phyloP scores from a whole-genome alignment of 1,284 basidiomycete species.

The Sphaerobolus stellatus region DNA sequence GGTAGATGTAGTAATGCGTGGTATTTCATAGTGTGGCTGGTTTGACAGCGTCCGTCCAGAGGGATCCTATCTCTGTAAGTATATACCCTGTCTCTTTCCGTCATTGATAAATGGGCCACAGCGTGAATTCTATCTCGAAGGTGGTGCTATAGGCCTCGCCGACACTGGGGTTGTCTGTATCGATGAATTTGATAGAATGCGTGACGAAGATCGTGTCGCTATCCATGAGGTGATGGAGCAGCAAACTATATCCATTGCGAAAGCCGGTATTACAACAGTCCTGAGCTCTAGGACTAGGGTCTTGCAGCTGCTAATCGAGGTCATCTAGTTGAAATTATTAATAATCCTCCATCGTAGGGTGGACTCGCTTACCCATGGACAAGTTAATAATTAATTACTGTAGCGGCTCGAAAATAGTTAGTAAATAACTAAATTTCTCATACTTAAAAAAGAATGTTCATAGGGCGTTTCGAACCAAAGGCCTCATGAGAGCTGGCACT shows the following conservation, averaged over 20 bases:
- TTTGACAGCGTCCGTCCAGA: conserved; percentile 96
- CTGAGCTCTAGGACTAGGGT: conserved; percentile 96
- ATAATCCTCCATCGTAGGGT: too few species aligned
- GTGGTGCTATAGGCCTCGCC: conserved; percentile 98
- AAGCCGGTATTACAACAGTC: conserved; percentile 98
- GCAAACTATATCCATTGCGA: conserved; percentile 99
- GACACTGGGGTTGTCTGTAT: conserved; percentile 99
- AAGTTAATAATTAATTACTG: too few species aligned
- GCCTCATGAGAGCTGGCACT: too few species aligned
- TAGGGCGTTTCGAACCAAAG: too few species aligned
- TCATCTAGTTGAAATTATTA: too few species aligned
- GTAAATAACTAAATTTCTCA: too few species aligned
- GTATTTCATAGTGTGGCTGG: too few species aligned
- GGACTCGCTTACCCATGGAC: too few species aligned
- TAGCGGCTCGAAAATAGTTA: too few species aligned
- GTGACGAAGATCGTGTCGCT: conserved; percentile 97
- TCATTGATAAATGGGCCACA: conserved; percentile 39
- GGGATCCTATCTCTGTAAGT: conserved; percentile 41
- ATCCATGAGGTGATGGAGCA: conserved; percentile 99
- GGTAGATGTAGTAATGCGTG: too few species aligned
- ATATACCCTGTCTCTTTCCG: conserved; percentile 2
- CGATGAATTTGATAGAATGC: conserved; percentile 99
- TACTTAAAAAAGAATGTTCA: too few species aligned
- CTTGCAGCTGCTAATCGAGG: conserved; percentile 96
- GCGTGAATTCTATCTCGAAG: conserved; percentile 99